phyloP scores from a whole-genome alignment of 768 basidiomycete genomes.

The Sarcomyxa edulis region DNA sequence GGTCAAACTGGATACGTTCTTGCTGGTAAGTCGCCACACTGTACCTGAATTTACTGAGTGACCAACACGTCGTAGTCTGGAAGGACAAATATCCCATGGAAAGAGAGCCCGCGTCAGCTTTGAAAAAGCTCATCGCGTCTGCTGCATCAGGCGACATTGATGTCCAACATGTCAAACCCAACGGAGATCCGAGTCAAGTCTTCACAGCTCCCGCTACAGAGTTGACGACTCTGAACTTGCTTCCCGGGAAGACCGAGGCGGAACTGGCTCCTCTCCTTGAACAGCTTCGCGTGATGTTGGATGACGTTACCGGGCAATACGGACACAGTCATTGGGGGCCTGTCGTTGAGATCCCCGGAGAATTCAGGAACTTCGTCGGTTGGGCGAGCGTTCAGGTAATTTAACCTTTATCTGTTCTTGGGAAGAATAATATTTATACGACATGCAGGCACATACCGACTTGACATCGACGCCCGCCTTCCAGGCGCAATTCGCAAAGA shows the following conservation, averaged over 20 bases:
- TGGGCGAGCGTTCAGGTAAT: conserved; percentile 3
- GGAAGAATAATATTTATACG: too few species aligned
- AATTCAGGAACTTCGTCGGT: conserved; percentile 1
- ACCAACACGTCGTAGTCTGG: too few species aligned
- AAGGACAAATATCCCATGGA: too few species aligned
- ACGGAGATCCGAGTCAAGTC: not conserved
- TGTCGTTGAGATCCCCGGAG: not conserved
- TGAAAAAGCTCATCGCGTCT: not conserved
- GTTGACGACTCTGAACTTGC: conserved; percentile 1
- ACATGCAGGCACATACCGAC: too few species aligned
- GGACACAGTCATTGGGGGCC: conserved; percentile 2
- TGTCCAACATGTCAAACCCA: not conserved
- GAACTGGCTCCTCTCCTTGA: conserved; percentile 1
- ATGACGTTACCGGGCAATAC: conserved; percentile 3
- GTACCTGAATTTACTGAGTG: not conserved
- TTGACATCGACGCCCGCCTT: too few species aligned
- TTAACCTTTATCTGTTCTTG: too few species aligned
- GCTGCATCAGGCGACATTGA: not conserved
- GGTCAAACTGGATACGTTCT: conserved; percentile 5
- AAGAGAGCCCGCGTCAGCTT: not conserved
- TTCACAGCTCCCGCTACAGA: conserved; percentile 3
- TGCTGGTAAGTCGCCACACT: not conserved
- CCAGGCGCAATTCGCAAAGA: too few species aligned
- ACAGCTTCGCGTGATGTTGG: conserved; percentile 1
- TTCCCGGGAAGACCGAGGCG: not conserved